Evolutionary conservation across 2,329 filamentous ascomycete species (phyloP).

Genomic region (Periconia macrospinosa): DNA sequence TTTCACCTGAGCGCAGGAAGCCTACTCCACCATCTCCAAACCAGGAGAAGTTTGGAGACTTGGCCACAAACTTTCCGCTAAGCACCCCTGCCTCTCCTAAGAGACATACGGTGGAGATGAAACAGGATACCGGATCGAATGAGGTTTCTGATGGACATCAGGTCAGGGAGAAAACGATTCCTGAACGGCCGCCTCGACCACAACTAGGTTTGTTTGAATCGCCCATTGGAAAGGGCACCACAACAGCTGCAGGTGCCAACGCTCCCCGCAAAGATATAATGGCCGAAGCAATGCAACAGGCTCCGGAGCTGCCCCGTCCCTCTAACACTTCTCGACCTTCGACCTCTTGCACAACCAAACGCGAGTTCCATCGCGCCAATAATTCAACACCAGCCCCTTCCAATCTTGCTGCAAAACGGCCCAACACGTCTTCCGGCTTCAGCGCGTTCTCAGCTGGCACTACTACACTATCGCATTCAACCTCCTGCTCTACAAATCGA

Average conservation of each 20-base stretch:
- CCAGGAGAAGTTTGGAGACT: constrained; percentile 22
- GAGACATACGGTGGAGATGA: constrained; percentile 1
- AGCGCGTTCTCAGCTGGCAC: constrained; percentile 14
- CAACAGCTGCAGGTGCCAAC: not conserved
- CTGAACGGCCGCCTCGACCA: constrained; percentile 28
- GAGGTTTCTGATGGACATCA: constrained; percentile 10
- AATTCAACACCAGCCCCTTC: constrained; percentile 5
- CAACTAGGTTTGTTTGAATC: constrained; percentile 25
- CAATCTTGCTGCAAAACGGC: constrained; percentile 11
- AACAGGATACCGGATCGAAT: constrained; percentile 11
- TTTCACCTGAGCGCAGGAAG: constrained; percentile 25
- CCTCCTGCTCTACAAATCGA: constrained; percentile 27
- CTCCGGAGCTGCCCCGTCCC: constrained; percentile 1
- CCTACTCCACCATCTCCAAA: constrained; percentile 27
- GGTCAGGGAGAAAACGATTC: constrained; percentile 18
- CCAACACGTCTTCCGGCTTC: constrained; percentile 19
- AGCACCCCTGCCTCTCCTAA: constrained; percentile 20
- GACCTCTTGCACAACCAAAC: not conserved
- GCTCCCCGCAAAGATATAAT: constrained; percentile 21
- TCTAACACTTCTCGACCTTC: constrained; percentile 1
- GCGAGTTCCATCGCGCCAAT: not conserved
- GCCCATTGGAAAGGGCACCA: constrained; percentile 1
- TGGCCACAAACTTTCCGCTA: constrained; percentile 28
- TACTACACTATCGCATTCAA: constrained; percentile 14
- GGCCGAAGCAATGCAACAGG: constrained; percentile 25